phyloP scores from a whole-genome alignment of 1,284 basidiomycete species.

The Sporisorium reilianum region DNA sequence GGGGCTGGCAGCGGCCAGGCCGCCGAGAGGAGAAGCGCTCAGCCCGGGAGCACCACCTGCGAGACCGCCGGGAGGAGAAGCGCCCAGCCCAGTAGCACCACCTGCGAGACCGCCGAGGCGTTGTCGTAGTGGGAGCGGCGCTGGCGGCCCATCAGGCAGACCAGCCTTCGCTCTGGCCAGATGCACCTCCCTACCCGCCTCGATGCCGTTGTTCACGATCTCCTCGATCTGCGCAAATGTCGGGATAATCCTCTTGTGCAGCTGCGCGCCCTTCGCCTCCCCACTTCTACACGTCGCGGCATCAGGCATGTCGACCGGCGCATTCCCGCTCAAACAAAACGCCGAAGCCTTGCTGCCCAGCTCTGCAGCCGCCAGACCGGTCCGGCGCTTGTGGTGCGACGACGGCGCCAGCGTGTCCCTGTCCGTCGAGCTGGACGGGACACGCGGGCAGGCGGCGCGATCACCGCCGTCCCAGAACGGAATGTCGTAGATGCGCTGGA shows the following conservation, averaged over 20 bases:
- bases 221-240: conserved; percentile 10
- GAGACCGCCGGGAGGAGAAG: no score
- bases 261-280: not conserved
- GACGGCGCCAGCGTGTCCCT: no score
- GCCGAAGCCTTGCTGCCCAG: not conserved
- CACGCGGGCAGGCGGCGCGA: conserved; percentile 14
- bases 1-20: no score
- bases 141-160: not conserved
- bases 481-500: conserved; percentile 22
- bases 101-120: no score
- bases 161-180: not conserved
- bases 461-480: conserved; percentile 36
- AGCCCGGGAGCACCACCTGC: no score
- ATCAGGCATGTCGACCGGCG: conserved; percentile 8
- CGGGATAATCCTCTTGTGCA: not conserved
- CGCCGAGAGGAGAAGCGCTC: no score
- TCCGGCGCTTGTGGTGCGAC: not conserved
- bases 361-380: not conserved
- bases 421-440: not conserved
- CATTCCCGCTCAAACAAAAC: conserved; percentile 30
- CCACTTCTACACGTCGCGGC: no score
- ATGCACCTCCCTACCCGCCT: conserved; percentile 1
- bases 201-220: conserved; percentile 10
- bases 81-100: no score
- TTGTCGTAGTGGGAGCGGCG: not conserved